Evolutionary conservation across 768 basidiomycete genomes (phyloP).

Genomic region (Strobilomyces dryophilus): DNA sequence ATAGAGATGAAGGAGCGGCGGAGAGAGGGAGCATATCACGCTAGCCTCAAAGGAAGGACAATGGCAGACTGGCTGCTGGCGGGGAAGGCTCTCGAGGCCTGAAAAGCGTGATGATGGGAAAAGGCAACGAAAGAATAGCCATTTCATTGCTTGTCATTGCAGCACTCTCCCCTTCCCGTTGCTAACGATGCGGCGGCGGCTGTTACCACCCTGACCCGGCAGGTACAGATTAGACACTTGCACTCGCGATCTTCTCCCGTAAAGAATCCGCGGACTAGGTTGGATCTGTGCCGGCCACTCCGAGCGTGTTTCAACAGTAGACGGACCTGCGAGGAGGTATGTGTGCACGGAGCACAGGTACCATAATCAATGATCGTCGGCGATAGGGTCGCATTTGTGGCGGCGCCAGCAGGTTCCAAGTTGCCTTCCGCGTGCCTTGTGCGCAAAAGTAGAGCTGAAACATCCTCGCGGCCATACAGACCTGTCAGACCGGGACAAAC

Average conservation of each 20-base stretch:
- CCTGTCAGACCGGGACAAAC: not conserved
- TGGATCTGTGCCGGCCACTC: not conserved
- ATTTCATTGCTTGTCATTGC: not conserved
- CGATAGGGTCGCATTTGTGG: not conserved
- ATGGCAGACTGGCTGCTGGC: conserved; percentile 46
- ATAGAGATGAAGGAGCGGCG: conserved; percentile 12
- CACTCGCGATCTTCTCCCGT: not conserved
- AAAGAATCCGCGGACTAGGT: not conserved
- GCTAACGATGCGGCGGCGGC: conserved; percentile 10
- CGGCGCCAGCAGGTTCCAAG: not conserved
- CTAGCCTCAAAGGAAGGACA: conserved; percentile 23
- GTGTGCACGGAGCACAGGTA: not conserved
- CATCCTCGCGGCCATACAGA: not conserved
- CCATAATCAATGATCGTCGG: not conserved
- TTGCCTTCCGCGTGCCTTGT: not conserved
- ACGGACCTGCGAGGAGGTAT: not conserved
- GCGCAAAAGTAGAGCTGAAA: not conserved
- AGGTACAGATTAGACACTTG: not conserved
- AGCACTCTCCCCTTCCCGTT: conserved; percentile 7
- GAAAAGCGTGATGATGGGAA: conserved; percentile 25
- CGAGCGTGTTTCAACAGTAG: not conserved
- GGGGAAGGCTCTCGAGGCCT: conserved; percentile 8
- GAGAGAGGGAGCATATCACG: conserved; percentile 35
- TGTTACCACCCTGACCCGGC: conserved; percentile 15
- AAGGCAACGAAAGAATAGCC: conserved; percentile 9